A percentile compares a stretch with the other conserved stretches of the same genome.
These are phyloP conservation scores for Penstemon davidsonii DNA, from an alignment of 257 asterid species.

Conservation along the genomic window DNA sequence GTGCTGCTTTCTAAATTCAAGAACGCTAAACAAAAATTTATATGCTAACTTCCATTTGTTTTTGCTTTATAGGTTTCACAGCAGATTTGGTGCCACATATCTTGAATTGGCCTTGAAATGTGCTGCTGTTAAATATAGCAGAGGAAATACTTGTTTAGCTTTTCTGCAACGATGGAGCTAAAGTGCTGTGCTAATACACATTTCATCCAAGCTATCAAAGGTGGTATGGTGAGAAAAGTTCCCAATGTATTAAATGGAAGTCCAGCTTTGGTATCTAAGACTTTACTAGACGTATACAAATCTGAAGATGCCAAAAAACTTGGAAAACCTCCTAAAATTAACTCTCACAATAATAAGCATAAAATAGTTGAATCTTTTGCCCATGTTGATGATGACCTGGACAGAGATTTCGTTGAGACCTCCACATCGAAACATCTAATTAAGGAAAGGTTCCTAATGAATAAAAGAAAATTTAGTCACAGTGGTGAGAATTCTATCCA, in stretches of 20 bases:
- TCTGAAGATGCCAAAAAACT: slow-evolving; percentile 38
- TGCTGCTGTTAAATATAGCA: slow-evolving; percentile 21
- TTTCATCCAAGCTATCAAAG: slow-evolving; percentile 52
- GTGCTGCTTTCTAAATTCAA: too few relatives aligned
- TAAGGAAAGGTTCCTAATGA: slow-evolving; percentile 39
- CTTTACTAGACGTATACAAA: slow-evolving; percentile 44
- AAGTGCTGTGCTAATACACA: slow-evolving; percentile 44
- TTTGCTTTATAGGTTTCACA: neutral
- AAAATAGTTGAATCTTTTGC: too few relatives aligned
- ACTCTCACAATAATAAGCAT: neutral
- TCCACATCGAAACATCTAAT: slow-evolving; percentile 64
- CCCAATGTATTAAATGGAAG: slow-evolving; percentile 41
- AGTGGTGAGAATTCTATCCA: slow-evolving; percentile 21
- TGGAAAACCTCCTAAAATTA: slow-evolving; percentile 15
- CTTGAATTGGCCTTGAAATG: slow-evolving; percentile 13
- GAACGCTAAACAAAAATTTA: too few relatives aligned
- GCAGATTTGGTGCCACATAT: slow-evolving; percentile 19
- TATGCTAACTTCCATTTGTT: neutral
- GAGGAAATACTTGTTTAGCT: slow-evolving; percentile 3
- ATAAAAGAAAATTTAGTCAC: slow-evolving; percentile 52
- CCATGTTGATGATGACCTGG: slow-evolving; percentile 28
- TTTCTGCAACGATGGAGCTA: slow-evolving; percentile 46
- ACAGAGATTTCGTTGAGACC: slow-evolving; percentile 38
- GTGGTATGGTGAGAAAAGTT: slow-evolving; percentile 40
- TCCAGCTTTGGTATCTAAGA: slow-evolving; percentile 42